A percentile compares a stretch with the other conserved stretches of the same genome.
These are phyloP conservation scores for Fusarium nurragi DNA, from an alignment of 2,329 filamentous ascomycete genomes.

Conservation along the genomic window DNA sequence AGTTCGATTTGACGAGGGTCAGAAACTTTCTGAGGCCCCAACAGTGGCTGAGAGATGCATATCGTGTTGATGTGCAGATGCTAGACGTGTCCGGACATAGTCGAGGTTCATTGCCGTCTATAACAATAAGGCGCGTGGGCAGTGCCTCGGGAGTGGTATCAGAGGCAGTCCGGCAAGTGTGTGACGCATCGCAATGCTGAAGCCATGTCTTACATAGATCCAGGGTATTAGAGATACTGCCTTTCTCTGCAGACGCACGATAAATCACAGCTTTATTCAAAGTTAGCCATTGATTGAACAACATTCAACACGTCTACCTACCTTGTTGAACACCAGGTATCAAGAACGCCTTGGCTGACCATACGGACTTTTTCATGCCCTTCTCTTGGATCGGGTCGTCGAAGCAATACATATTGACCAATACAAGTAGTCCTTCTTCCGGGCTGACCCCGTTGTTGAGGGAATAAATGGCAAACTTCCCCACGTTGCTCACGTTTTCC, in stretches of 20 bases:
- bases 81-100: not conserved
- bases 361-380: not conserved
- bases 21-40: not conserved
- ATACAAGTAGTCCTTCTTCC: not conserved
- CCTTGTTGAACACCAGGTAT: not conserved
- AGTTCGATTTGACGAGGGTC: not conserved
- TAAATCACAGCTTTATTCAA: not conserved
- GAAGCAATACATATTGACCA: not conserved
- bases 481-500: not conserved
- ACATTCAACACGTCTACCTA: not conserved
- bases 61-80: not conserved
- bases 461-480: not conserved
- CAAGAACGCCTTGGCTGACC: not conserved
- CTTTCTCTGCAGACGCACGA: too few relatives aligned
- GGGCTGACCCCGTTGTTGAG: not conserved
- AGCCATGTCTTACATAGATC: not conserved
- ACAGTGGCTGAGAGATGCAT: not conserved
- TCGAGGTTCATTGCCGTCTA: not conserved
- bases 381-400: not conserved
- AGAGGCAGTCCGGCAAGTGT: not conserved
- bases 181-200: not conserved
- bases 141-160: not conserved
- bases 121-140: not conserved
- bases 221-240: not conserved
- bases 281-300: not conserved